A percentile compares a stretch with the other conserved stretches of the same genome.
Evolutionary conservation across 2,329 filamentous ascomycete genomes (phyloP).

Genomic region (Shiraia bambusicola): DNA sequence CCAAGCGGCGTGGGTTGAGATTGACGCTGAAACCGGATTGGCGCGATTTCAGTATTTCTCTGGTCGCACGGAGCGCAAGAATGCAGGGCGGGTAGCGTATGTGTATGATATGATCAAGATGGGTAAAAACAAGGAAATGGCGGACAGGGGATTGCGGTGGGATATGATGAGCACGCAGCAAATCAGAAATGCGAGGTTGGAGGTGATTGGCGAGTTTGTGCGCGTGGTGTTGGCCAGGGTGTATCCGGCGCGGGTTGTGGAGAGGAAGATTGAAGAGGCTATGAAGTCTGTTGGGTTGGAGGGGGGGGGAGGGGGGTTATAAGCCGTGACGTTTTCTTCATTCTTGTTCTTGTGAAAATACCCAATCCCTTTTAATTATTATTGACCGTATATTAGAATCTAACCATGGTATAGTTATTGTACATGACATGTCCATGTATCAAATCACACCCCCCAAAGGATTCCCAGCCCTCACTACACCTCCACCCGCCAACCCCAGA

Average conservation of each 20-base stretch:
- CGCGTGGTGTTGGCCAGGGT: constrained; percentile 29
- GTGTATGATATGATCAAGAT: constrained; percentile 25
- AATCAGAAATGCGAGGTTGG: constrained; percentile 25
- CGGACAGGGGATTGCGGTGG: constrained; percentile 13
- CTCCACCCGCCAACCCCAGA: constrained; percentile 42
- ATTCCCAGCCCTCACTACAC: constrained; percentile 37
- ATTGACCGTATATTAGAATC: no score
- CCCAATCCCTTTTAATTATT: no score
- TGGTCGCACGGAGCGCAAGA: constrained; percentile 13
- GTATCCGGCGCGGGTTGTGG: constrained; percentile 25
- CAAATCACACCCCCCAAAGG: constrained; percentile 40
- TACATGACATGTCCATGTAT: background rate
- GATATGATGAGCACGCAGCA: constrained; percentile 21
- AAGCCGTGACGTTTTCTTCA: no score
- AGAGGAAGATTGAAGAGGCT: constrained; percentile 33
- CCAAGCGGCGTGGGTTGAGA: constrained; percentile 34
- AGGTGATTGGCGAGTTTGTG: constrained; percentile 37
- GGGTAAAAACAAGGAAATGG: constrained; percentile 20
- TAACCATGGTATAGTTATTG: constrained; percentile 13
- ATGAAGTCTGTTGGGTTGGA: constrained; percentile 27
- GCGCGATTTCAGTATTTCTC: constrained; percentile 16
- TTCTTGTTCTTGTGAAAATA: no score
- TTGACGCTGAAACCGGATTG: constrained; percentile 14
- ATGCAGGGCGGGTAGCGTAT: constrained; percentile 12
- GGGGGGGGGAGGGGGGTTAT: no score